phyloP scores from a whole-genome alignment of 2,329 filamentous ascomycete genomes.

The Juglanconis juglandina region DNA sequence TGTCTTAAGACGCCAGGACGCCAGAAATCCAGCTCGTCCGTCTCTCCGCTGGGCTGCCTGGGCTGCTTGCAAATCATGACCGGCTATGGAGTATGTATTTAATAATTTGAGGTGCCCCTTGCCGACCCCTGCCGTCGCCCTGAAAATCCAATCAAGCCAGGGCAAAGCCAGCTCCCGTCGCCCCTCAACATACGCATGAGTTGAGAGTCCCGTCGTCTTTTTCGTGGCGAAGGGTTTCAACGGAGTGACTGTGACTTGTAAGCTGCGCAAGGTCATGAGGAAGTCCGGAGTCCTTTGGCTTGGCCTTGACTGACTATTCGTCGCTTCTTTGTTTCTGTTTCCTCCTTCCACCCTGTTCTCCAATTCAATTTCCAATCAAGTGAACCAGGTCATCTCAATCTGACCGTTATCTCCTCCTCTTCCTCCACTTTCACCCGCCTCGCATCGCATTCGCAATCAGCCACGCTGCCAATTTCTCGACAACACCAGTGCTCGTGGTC shows the following conservation, averaged over 20 bases:
- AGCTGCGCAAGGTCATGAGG: too few species aligned
- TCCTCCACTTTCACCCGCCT: not conserved
- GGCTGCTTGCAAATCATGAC: slow-evolving; percentile 1
- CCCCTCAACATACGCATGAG: slow-evolving; percentile 1
- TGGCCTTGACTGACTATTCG: not conserved
- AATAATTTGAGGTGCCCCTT: slow-evolving; percentile 1
- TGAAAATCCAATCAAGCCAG: slow-evolving; percentile 15
- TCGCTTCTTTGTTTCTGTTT: slow-evolving; percentile 1
- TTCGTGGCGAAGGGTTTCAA: too few species aligned
- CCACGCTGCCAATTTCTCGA: not conserved
- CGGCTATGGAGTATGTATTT: not conserved
- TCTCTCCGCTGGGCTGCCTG: not conserved
- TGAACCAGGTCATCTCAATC: not conserved
- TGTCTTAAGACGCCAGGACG: not conserved
- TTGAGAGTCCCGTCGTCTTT: not conserved
- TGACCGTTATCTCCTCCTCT: not conserved
- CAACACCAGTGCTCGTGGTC: not conserved
- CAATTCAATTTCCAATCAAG: slow-evolving; percentile 7
- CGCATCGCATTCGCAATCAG: not conserved
- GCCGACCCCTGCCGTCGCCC: slow-evolving; percentile 2
- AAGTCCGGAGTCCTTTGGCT: not conserved
- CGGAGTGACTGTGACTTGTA: too few species aligned
- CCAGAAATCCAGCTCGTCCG: not conserved
- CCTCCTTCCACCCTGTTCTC: slow-evolving; percentile 1
- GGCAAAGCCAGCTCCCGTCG: slow-evolving; percentile 14